Evolutionary conservation across 2,329 filamentous ascomycete species (phyloP).

Genomic region (Aspergillus sp.): DNA sequence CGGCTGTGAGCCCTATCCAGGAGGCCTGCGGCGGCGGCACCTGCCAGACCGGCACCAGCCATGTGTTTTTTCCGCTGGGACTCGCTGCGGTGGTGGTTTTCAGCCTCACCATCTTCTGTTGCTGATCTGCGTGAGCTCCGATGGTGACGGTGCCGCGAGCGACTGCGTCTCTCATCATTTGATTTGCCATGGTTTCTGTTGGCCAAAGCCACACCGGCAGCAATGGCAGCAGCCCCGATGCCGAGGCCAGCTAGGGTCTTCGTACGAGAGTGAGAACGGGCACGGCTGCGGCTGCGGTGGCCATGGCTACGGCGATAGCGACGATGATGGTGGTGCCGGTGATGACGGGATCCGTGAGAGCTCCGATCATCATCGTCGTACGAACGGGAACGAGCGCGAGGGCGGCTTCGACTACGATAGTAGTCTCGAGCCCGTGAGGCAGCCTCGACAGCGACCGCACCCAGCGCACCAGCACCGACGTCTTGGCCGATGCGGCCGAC

Average conservation of each 20-base stretch:
- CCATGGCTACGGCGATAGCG: slow-evolving; percentile 22
- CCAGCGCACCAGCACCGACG: slow-evolving; percentile 53
- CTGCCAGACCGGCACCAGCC: slow-evolving; percentile 54
- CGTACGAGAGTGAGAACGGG: slow-evolving; percentile 40
- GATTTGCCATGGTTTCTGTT: slow-evolving; percentile 44
- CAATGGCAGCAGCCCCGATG: slow-evolving; percentile 50
- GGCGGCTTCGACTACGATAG: slow-evolving; percentile 40
- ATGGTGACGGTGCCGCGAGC: slow-evolving; percentile 36
- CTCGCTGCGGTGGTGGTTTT: slow-evolving; percentile 24
- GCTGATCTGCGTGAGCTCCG: slow-evolving; percentile 22
- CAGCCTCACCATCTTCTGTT: slow-evolving; percentile 11
- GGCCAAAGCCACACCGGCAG: slow-evolving; percentile 52
- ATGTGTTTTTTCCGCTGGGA: slow-evolving; percentile 50
- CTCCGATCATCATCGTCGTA: slow-evolving; percentile 30
- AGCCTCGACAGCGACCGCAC: slow-evolving; percentile 54
- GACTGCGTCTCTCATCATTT: slow-evolving; percentile 42
- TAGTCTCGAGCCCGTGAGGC: slow-evolving; percentile 44
- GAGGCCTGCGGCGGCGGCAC: slow-evolving; percentile 55
- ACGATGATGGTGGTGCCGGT: slow-evolving; percentile 22
- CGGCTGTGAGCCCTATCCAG: slow-evolving; percentile 51
- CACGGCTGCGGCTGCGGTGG: slow-evolving; percentile 37
- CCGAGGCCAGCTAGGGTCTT: slow-evolving; percentile 47
- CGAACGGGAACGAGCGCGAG: slow-evolving; percentile 28
- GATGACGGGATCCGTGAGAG: slow-evolving; percentile 18
- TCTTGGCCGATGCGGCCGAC: slow-evolving; percentile 43